Evolutionary conservation across 2,329 filamentous ascomycete species (phyloP).

Genomic region (Arthrobotrys sinensis): DNA sequence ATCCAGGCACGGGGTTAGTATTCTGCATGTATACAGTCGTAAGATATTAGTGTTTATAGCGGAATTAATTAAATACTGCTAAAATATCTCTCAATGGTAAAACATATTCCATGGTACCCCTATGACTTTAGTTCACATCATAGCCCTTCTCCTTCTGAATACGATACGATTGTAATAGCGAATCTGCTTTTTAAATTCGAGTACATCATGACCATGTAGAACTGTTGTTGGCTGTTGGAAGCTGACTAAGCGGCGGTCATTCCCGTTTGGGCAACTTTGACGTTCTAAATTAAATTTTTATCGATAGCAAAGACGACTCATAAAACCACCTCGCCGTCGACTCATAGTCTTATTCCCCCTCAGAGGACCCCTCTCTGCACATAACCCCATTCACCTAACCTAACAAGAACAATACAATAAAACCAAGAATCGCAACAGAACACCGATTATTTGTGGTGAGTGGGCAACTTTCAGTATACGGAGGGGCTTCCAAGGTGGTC

Average conservation of each 20-base stretch:
- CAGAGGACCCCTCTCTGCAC: not conserved
- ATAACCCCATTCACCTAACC: not conserved
- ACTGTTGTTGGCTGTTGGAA: constrained; percentile 32
- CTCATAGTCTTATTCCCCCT: not conserved
- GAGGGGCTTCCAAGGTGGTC: constrained; percentile 8
- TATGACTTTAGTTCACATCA: too few species aligned
- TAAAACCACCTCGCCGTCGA: constrained; percentile 33
- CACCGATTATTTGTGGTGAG: constrained; percentile 5
- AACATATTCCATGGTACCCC: too few species aligned
- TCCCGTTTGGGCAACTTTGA: constrained; percentile 50
- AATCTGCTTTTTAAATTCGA: too few species aligned
- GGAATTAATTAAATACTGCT: not conserved
- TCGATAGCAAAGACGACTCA: constrained; percentile 57
- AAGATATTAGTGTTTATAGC: too few species aligned
- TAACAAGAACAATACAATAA: not conserved
- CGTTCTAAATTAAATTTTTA: constrained; percentile 56
- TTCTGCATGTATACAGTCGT: too few species aligned
- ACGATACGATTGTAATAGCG: too few species aligned
- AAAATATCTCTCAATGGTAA: too few species aligned
- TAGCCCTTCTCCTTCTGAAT: too few species aligned
- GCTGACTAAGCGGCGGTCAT: constrained; percentile 47
- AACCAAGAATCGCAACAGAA: not conserved
- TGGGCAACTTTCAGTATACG: not conserved
- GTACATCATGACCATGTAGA: not conserved
- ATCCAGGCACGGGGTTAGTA: not conserved